These are phyloP conservation scores for Eucalyptus erythrocorys DNA, from an alignment of 345 rosid species.

Conservation along the genomic window DNA sequence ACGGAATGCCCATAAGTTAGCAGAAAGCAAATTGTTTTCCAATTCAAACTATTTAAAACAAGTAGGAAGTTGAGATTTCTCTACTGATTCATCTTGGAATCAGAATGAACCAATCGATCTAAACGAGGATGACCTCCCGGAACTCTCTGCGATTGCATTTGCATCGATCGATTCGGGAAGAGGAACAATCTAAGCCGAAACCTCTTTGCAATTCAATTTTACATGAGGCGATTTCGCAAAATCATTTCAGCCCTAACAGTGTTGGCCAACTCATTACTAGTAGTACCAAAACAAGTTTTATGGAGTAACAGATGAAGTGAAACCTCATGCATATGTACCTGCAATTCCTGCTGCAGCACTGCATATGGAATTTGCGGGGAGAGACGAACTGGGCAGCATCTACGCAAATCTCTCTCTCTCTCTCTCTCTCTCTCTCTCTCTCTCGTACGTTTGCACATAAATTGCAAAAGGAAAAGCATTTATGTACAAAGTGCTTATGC, in stretches of 20 bases:
- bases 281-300: neutral
- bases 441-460: neutral
- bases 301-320: neutral
- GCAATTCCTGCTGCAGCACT: slow-evolving; percentile 42
- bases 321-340: slow-evolving; percentile 4
- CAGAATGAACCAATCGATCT: neutral
- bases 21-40: neutral
- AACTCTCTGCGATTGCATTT: neutral
- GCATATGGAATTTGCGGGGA: slow-evolving; percentile 10
- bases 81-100: neutral
- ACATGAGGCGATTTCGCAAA: accelerated
- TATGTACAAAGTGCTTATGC: neutral
- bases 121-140: accelerated
- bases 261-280: neutral
- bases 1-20: neutral
- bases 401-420: neutral
- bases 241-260: neutral
- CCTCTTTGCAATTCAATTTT: neutral
- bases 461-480: neutral
- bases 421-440: neutral
- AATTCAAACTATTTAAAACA: neutral
- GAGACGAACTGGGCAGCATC: slow-evolving; percentile 8
- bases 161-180: neutral
- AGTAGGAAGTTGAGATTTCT: neutral
- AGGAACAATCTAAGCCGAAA: neutral